Percentiles rank a stretch among this genome's conserved stretches.
These are phyloP conservation scores for Metschnikowia kunwiensis DNA, from an alignment of 805 yeast species.

Conservation along the genomic window DNA sequence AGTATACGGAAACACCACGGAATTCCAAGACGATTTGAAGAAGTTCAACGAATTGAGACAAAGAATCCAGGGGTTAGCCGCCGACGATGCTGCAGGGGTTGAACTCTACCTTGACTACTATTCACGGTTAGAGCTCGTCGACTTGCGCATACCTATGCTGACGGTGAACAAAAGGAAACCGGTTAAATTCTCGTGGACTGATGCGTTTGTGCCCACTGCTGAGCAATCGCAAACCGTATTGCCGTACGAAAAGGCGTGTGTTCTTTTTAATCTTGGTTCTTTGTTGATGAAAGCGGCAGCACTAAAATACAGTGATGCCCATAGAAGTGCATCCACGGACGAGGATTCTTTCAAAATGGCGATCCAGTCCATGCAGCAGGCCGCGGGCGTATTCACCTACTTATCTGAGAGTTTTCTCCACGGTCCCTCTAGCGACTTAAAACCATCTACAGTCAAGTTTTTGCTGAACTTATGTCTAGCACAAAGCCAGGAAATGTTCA, in stretches of 20 bases:
- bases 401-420: constrained; percentile 79
- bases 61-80: constrained; percentile 42
- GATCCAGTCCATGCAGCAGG: constrained; percentile 59
- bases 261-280: constrained; percentile 75
- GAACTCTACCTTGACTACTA: constrained; percentile 66
- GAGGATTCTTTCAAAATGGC: constrained; percentile 52
- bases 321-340: constrained; percentile 21
- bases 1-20: constrained; percentile 60
- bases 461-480: constrained; percentile 68
- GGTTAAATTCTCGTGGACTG: constrained; percentile 74
- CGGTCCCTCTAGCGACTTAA: constrained; percentile 80
- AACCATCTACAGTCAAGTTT: constrained; percentile 63
- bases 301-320: constrained; percentile 27
- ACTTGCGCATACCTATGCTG: constrained; percentile 67
- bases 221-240: constrained; percentile 69
- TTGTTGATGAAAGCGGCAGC: constrained; percentile 51
- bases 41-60: constrained; percentile 54
- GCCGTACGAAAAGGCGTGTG: constrained; percentile 86
- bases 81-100: constrained; percentile 43
- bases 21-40: constrained; percentile 54
- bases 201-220: constrained; percentile 52
- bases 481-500: constrained; percentile 85
- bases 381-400: constrained; percentile 74
- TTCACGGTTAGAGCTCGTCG: constrained; percentile 77
- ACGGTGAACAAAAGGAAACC: constrained; percentile 43